Evolutionary conservation across 2,329 filamentous ascomycete genomes (phyloP).

Genomic region (Sporothrix globosa): DNA sequence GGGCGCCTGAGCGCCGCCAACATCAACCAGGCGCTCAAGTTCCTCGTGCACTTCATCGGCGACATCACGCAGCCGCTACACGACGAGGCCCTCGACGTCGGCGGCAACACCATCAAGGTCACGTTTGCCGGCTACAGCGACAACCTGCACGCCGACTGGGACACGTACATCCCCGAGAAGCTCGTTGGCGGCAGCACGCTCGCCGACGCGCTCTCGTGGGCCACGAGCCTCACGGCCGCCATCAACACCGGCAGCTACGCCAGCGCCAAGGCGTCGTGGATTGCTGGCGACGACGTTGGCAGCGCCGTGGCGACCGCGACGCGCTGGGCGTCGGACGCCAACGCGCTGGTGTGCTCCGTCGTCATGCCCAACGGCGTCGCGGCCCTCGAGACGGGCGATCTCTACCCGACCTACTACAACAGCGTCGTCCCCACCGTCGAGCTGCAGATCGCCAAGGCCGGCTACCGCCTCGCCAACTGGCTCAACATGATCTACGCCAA

Average conservation of each 20-base stretch:
- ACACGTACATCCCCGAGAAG: constrained; percentile 59
- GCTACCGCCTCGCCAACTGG: constrained; percentile 41
- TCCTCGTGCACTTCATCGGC: constrained; percentile 60
- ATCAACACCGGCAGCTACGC: constrained; percentile 48
- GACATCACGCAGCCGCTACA: constrained; percentile 62
- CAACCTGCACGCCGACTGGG: constrained; percentile 66
- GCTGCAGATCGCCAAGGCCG: constrained; percentile 52
- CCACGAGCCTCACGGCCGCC: constrained; percentile 44
- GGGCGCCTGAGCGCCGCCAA: constrained; percentile 49
- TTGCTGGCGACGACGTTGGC: constrained; percentile 43
- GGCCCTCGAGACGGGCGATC: constrained; percentile 47
- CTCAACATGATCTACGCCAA: constrained; percentile 27
- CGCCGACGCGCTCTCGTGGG: constrained; percentile 47
- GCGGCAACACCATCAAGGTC: constrained; percentile 62
- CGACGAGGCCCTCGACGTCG: constrained; percentile 55
- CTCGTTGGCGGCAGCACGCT: constrained; percentile 46
- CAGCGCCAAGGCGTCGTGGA: constrained; percentile 44
- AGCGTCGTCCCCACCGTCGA: constrained; percentile 47
- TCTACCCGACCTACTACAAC: constrained; percentile 48
- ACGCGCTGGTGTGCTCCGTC: constrained; percentile 50
- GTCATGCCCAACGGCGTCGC: constrained; percentile 47
- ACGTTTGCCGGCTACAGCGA: constrained; percentile 53
- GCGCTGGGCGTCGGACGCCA: constrained; percentile 49
- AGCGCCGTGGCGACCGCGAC: constrained; percentile 43
- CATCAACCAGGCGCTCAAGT: constrained; percentile 64